Percentiles rank a stretch among this genome's conserved stretches.
Evolutionary conservation across 2,329 filamentous ascomycete genomes (phyloP).

Genomic region (Aspergillus ustus): DNA sequence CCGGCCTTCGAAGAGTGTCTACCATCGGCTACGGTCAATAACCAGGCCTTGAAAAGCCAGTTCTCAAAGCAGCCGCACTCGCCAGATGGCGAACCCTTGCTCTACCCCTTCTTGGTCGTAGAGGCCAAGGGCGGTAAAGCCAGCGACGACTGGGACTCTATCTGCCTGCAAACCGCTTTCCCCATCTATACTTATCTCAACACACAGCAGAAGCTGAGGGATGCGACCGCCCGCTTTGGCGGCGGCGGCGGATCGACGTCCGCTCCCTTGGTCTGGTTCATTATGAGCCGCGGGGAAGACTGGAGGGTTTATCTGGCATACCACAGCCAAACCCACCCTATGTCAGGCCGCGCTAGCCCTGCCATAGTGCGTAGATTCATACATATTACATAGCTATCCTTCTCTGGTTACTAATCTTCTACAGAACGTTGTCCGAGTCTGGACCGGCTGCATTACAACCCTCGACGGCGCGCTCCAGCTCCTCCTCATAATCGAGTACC

Average conservation of each 20-base stretch:
- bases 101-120: neutral
- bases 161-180: neutral
- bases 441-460: neutral
- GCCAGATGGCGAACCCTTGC: neutral
- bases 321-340: neutral
- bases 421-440: neutral
- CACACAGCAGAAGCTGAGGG: neutral
- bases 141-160: neutral
- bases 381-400: too few species aligned
- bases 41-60: neutral
- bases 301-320: slow-evolving; percentile 2
- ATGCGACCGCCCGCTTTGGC: neutral
- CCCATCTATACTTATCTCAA: neutral
- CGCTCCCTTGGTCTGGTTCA: neutral
- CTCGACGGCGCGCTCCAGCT: neutral
- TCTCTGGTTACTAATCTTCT: neutral
- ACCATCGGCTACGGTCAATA: too few species aligned
- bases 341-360: too few species aligned
- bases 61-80: neutral
- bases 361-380: too few species aligned
- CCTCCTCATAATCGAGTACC: neutral
- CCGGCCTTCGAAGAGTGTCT: neutral
- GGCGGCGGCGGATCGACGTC: neutral
- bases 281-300: neutral
- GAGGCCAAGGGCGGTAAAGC: slow-evolving; percentile 2